These are phyloP conservation scores for Gossypium schwendimanii DNA, from an alignment of 441 rosid species.

Conservation along the genomic window DNA sequence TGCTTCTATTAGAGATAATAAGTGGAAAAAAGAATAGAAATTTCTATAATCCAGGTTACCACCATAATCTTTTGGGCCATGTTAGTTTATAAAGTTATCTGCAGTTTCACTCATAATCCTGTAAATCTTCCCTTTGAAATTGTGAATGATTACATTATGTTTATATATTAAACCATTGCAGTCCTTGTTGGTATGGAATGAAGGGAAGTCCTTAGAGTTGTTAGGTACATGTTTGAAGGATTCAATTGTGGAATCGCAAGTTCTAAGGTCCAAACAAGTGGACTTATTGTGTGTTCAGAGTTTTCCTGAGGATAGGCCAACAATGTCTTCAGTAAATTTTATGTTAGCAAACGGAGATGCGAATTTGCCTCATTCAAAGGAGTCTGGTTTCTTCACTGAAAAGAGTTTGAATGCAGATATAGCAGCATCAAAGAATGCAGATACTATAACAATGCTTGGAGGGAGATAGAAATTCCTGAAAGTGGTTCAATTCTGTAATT, in stretches of 20 bases:
- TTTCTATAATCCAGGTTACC: constrained; percentile 1
- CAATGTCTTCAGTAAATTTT: background rate
- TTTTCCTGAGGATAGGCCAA: background rate
- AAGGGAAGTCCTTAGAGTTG: background rate
- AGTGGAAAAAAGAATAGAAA: constrained; percentile 21
- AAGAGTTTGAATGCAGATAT: too few relatives aligned
- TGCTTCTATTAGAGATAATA: constrained; percentile 19
- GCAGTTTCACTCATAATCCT: background rate
- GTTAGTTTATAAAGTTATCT: background rate
- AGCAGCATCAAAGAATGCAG: too few relatives aligned
- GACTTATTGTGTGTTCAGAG: background rate
- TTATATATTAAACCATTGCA: background rate
- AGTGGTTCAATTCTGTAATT: too few relatives aligned
- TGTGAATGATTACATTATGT: background rate
- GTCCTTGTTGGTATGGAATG: too few relatives aligned
- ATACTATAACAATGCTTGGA: too few relatives aligned
- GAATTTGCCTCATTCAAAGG: too few relatives aligned
- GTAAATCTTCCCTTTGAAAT: background rate
- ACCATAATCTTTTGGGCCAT: background rate
- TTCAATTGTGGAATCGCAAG: background rate
- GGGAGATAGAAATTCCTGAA: too few relatives aligned
- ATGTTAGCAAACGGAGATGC: too few relatives aligned
- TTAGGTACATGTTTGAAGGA: background rate
- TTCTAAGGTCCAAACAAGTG: background rate
- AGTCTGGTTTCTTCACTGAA: too few relatives aligned